Evolutionary conservation across 2,329 filamentous ascomycete genomes (phyloP), one percentile per base, ranked within the genome.

Genomic region (Didymellaceae sp.): DNA sequence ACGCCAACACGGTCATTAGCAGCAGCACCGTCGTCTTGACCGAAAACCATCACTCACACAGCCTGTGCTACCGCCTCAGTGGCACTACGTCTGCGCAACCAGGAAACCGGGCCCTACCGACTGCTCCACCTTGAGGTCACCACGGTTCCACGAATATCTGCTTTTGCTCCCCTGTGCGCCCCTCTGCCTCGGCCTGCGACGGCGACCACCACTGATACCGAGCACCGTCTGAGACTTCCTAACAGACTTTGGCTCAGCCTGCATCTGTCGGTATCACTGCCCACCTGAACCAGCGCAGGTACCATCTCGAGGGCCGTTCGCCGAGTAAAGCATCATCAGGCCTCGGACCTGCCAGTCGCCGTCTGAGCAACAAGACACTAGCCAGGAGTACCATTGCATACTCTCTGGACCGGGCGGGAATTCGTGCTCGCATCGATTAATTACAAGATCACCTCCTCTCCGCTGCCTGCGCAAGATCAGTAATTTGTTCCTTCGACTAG

Each of bases 81-180:
- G 66, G 71, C 75, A 75, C 75, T 66, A 70, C 72, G 67, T 74
- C 74, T 78, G 75, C 76, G 72, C 76, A 71, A 76, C 75, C 76
- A 73, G 73, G 71, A 72, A 73, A 70, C 58, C 70, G 75, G 76
- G 72, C 67, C 63, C 62, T 68, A 68, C 69, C 68, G 64, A 74
- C 58, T 56, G 49, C 70, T 71, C 53, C 52, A 65, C 63, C 59
- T 68, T 63, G 64, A 62, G 51, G 59, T 62, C 61, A 65, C 62
- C 66, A 61, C 64, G 49, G 72, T 75, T 62, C 52, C 71, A 70
- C 70, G 57, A 62, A 31, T 48, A 64, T 67, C 65, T 72, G 60
- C 63, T 71, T 71, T 70, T 68, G 68, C 58, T 65, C 53, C 58
- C 54, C 61, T 72, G 72, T 75, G 69, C 72, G 71, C 71, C 71